These are phyloP conservation scores for Lecanicillium sp. DNA, from an alignment of 2,329 filamentous ascomycete genomes.

Conservation along the genomic window DNA sequence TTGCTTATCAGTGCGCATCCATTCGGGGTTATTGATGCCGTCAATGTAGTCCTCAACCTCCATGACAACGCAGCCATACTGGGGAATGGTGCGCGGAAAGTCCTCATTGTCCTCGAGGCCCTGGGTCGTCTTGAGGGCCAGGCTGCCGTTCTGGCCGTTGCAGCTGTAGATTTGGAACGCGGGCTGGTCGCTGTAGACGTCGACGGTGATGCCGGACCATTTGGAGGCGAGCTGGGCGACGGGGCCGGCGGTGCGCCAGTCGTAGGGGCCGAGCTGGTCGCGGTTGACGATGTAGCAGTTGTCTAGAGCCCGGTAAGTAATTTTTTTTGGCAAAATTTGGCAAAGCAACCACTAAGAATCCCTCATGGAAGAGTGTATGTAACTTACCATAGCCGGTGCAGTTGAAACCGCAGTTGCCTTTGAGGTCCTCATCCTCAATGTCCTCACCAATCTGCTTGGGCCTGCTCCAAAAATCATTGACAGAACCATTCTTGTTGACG, in stretches of 20 bases:
- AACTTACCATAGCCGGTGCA: constrained; percentile 76
- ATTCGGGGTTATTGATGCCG: constrained; percentile 84
- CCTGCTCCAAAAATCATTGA: constrained; percentile 75
- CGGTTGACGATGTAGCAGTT: constrained; percentile 65
- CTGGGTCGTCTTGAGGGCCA: constrained; percentile 63
- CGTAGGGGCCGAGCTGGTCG: constrained; percentile 42
- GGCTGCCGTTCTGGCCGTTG: constrained; percentile 62
- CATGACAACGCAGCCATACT: constrained; percentile 82
- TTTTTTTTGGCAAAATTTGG: too few relatives aligned
- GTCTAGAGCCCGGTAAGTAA: too few relatives aligned
- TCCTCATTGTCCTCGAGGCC: constrained; percentile 46
- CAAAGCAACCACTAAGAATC: neutral
- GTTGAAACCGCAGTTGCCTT: constrained; percentile 68
- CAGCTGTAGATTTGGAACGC: constrained; percentile 87
- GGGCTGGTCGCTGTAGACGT: constrained; percentile 75
- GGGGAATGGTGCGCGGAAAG: constrained; percentile 54
- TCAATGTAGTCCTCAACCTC: constrained; percentile 94
- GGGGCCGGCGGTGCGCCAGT: constrained; percentile 54
- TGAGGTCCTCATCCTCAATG: constrained; percentile 51
- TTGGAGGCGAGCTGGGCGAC: constrained; percentile 61
- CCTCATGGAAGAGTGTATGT: neutral
- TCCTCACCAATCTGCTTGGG: constrained; percentile 74
- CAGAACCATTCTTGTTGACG: constrained; percentile 56
- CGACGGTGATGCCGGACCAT: constrained; percentile 76
- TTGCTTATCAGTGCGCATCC: constrained; percentile 59